These are phyloP conservation scores for Coniferiporia sulphurascens DNA, from an alignment of 1,284 basidiomycete species.

Conservation along the genomic window DNA sequence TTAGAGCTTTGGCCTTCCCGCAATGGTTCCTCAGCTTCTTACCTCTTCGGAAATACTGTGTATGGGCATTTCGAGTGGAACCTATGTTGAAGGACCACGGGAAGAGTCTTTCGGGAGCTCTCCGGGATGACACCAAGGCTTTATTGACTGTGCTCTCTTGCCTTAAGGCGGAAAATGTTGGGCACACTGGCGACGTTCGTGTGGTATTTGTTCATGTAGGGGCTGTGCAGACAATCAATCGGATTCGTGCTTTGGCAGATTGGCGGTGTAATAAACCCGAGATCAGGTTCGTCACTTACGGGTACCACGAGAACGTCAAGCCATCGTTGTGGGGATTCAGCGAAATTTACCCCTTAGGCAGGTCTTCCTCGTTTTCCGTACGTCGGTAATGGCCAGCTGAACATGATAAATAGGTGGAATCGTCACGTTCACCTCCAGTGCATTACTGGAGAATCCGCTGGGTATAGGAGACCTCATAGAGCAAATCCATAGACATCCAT, in stretches of 20 bases:
- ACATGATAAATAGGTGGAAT: slow-evolving; percentile 21
- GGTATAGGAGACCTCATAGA: slow-evolving; percentile 18
- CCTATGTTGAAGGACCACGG: slow-evolving; percentile 25
- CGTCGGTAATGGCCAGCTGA: background rate
- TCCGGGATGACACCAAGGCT: slow-evolving; percentile 40
- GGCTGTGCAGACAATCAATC: slow-evolving; percentile 42
- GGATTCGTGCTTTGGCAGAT: slow-evolving; percentile 42
- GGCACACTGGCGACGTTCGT: slow-evolving; percentile 34
- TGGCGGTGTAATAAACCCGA: slow-evolving; percentile 39
- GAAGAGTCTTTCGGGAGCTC: slow-evolving; percentile 28
- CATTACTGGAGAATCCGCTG: slow-evolving; percentile 20
- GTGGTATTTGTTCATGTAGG: slow-evolving; percentile 63
- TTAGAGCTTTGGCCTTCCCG: slow-evolving; percentile 45
- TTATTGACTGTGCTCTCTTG: slow-evolving; percentile 42
- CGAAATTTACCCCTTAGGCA: slow-evolving; percentile 63
- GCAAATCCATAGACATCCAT: slow-evolving; percentile 10
- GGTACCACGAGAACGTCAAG: slow-evolving; percentile 47
- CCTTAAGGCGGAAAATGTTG: slow-evolving; percentile 35
- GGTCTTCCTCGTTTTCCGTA: background rate
- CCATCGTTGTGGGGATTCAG: slow-evolving; percentile 50
- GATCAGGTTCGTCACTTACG: slow-evolving; percentile 60
- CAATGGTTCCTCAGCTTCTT: slow-evolving; percentile 38
- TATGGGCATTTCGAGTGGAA: slow-evolving; percentile 32
- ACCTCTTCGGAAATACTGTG: slow-evolving; percentile 29
- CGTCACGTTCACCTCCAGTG: slow-evolving; percentile 22